phyloP scores from a whole-genome alignment of 2,329 filamentous ascomycete genomes.

The Anisogramma anomala region DNA sequence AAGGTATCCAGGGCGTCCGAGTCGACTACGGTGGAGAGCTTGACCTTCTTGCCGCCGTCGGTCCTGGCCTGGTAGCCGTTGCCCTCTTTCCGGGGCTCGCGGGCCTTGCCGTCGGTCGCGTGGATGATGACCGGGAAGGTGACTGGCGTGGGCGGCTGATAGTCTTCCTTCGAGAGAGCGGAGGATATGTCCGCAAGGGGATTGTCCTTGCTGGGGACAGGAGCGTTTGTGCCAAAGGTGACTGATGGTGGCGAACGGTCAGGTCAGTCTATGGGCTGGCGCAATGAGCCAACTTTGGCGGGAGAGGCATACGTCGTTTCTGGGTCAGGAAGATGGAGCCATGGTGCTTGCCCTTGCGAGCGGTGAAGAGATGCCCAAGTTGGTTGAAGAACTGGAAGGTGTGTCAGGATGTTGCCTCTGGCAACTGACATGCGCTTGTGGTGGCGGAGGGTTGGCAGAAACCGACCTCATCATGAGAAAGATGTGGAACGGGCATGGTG shows the following conservation, averaged over 20 bases:
- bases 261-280: too few species aligned
- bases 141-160: not conserved
- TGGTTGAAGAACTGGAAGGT: slow-evolving; percentile 58
- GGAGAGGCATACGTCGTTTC: slow-evolving; percentile 49
- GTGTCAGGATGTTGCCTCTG: slow-evolving; percentile 14
- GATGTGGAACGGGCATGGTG: slow-evolving; percentile 21
- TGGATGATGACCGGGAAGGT: slow-evolving; percentile 59
- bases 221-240: slow-evolving; percentile 31
- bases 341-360: slow-evolving; percentile 56
- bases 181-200: slow-evolving; percentile 50
- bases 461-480: slow-evolving; percentile 31
- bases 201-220: slow-evolving; percentile 33
- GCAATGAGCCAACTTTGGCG: too few species aligned
- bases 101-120: slow-evolving; percentile 68
- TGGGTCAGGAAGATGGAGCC: slow-evolving; percentile 66
- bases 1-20: slow-evolving; percentile 68
- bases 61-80: slow-evolving; percentile 42
- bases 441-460: not conserved
- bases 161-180: slow-evolving; percentile 36
- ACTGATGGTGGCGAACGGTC: slow-evolving; percentile 23
- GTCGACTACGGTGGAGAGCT: slow-evolving; percentile 73
- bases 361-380: slow-evolving; percentile 56
- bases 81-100: slow-evolving; percentile 33
- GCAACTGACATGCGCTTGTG: too few species aligned
- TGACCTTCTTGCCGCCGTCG: slow-evolving; percentile 48